Conservation (phyloP, 805 yeast species). For the Jamesozyma hellenica region DNA sequence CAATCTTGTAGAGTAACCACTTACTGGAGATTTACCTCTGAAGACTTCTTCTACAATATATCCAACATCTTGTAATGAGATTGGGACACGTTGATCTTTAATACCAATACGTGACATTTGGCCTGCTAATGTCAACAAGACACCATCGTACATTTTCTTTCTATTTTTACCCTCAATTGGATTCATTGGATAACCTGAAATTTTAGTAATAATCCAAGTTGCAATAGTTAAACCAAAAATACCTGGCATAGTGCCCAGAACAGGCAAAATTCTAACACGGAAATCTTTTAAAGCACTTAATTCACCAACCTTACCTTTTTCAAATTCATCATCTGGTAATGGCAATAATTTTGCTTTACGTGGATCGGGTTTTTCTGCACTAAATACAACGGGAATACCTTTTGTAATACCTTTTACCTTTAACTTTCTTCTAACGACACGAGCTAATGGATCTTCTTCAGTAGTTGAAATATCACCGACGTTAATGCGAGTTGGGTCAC, state of each 20-base stretch:
- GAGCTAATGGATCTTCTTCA: conserved; percentile 87
- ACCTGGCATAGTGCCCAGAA: conserved; percentile 93
- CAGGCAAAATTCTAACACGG: conserved; percentile 91
- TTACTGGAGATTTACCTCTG: conserved; percentile 83
- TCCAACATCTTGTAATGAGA: conserved; percentile 60
- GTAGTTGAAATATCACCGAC: conserved; percentile 82
- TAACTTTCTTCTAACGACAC: conserved; percentile 75
- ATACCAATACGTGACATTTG: conserved; percentile 75
- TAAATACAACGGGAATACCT: conserved; percentile 80
- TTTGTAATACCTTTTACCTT: conserved; percentile 65
- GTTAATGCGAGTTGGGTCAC: conserved; percentile 87
- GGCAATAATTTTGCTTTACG: conserved; percentile 83
- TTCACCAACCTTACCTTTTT: conserved; percentile 55
- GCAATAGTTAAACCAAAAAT: conserved; percentile 89
- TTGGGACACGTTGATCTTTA: conserved; percentile 64
- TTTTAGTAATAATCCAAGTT: conserved; percentile 64
- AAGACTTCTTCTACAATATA: conserved; percentile 86
- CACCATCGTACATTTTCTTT: conserved; percentile 72
- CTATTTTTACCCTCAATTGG: conserved; percentile 87
- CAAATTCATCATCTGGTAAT: conserved; percentile 68
- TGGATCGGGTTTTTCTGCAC: conserved; percentile 95
- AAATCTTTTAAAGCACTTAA: conserved; percentile 79
- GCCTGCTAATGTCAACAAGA: conserved; percentile 73
- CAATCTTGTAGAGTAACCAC: conserved; percentile 70
- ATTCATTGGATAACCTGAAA: conserved; percentile 84